These are phyloP conservation scores for Tulasnella sp. DNA, from an alignment of 768 basidiomycete species.

Conservation along the genomic window DNA sequence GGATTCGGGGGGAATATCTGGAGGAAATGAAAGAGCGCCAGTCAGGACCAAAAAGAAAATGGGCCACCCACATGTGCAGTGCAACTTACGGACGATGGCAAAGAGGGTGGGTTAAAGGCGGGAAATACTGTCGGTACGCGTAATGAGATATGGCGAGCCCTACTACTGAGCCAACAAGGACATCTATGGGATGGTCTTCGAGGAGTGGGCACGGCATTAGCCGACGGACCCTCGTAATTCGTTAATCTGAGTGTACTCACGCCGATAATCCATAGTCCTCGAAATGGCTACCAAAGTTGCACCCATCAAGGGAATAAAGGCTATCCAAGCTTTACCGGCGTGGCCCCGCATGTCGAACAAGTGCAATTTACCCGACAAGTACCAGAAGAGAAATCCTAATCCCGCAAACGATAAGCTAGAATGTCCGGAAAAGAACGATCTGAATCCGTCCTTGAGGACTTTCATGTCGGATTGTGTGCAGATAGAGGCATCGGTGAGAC, in stretches of 20 bases:
- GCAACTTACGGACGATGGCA: slow-evolving; percentile 62
- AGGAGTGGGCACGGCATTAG: background rate
- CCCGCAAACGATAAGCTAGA: slow-evolving; percentile 92
- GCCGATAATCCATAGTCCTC: slow-evolving; percentile 90
- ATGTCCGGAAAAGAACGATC: slow-evolving; percentile 92
- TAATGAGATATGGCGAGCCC: slow-evolving; percentile 75
- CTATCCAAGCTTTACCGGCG: slow-evolving; percentile 81
- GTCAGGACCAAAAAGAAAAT: slow-evolving; percentile 53
- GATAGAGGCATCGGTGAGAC: slow-evolving; percentile 71
- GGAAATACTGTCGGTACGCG: slow-evolving; percentile 83
- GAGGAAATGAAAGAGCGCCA: background rate
- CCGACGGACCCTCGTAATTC: background rate
- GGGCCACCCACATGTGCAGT: too few relatives aligned
- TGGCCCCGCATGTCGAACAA: slow-evolving; percentile 83
- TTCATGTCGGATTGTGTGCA: slow-evolving; percentile 70
- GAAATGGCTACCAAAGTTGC: slow-evolving; percentile 79
- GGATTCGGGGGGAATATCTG: slow-evolving; percentile 30
- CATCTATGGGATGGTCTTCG: slow-evolving; percentile 90
- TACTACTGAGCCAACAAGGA: slow-evolving; percentile 74
- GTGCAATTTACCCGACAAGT: slow-evolving; percentile 90
- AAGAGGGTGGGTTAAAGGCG: slow-evolving; percentile 61
- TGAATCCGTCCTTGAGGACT: slow-evolving; percentile 79
- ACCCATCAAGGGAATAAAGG: slow-evolving; percentile 72
- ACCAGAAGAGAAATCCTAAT: slow-evolving; percentile 84
- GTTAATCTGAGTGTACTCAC: slow-evolving; percentile 49